Conservation (phyloP, 352 stramenopile genomes). For the Globisporangium barbulae region DNA sequence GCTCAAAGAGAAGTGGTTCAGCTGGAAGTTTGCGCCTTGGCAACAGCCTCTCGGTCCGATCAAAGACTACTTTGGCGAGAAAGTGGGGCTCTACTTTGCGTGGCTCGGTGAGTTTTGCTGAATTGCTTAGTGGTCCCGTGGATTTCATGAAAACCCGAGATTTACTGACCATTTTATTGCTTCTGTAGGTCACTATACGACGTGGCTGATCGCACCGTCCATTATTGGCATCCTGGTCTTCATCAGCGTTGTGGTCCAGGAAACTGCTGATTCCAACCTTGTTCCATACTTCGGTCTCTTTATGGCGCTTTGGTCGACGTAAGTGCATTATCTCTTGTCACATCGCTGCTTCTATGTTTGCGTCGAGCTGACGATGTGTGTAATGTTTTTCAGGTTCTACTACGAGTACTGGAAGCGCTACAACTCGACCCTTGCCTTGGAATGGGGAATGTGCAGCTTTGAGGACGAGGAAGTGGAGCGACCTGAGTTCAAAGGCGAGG, state of each 20-base stretch:
- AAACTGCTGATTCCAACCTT: constrained; percentile 51
- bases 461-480: constrained; percentile 70
- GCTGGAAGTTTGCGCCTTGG: constrained; percentile 59
- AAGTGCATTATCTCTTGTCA: constrained; percentile 8
- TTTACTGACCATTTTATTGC: background rate
- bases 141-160: background rate
- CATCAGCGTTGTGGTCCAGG: constrained; percentile 66
- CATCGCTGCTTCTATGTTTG: background rate
- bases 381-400: constrained; percentile 44
- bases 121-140: background rate
- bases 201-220: constrained; percentile 91
- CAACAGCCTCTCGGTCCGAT: constrained; percentile 53
- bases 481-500: constrained; percentile 68
- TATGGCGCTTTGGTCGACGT: constrained; percentile 79
- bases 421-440: constrained; percentile 61
- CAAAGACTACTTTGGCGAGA: constrained; percentile 83
- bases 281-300: constrained; percentile 80
- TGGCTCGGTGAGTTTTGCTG: constrained; percentile 77
- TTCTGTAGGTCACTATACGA: constrained; percentile 85
- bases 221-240: constrained; percentile 88
- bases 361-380: background rate
- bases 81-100: constrained; percentile 97
- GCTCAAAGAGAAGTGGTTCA: constrained; percentile 61
- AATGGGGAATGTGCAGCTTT: constrained; percentile 76
- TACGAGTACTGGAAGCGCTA: constrained; percentile 84